Evolutionary conservation across 805 yeast species (phyloP).

Genomic region (Saccharomycopsis sp.): DNA sequence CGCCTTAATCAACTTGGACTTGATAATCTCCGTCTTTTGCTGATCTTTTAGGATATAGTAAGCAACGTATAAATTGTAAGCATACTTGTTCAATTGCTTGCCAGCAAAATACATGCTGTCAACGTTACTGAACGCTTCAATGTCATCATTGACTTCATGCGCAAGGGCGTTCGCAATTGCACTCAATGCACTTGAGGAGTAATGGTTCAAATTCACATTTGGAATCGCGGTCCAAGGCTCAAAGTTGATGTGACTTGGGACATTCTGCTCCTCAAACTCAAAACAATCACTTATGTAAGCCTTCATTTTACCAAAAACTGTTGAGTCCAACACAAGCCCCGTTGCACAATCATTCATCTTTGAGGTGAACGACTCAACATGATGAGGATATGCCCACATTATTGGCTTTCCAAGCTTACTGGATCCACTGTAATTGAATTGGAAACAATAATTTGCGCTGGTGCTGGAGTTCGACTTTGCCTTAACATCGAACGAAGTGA

Average conservation of each 20-base stretch:
- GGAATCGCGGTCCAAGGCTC: slow-evolving; percentile 47
- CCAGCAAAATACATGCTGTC: slow-evolving; percentile 92
- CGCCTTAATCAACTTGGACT: slow-evolving; percentile 57
- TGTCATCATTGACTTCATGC: slow-evolving; percentile 47
- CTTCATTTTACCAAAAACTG: slow-evolving; percentile 43
- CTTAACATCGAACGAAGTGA: slow-evolving; percentile 38
- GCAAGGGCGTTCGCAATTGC: slow-evolving; percentile 40
- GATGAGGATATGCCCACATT: slow-evolving; percentile 48
- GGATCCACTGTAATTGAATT: slow-evolving; percentile 40
- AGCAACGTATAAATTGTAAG: slow-evolving; percentile 70
- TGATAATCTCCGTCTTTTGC: slow-evolving; percentile 38
- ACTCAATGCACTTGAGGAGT: slow-evolving; percentile 31
- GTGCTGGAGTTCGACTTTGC: slow-evolving; percentile 44
- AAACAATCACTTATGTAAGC: slow-evolving; percentile 36
- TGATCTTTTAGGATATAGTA: slow-evolving; percentile 55
- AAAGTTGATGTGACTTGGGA: slow-evolving; percentile 34
- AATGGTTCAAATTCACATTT: slow-evolving; percentile 32
- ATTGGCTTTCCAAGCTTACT: slow-evolving; percentile 40
- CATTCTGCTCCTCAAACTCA: slow-evolving; percentile 36
- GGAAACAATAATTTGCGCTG: slow-evolving; percentile 39
- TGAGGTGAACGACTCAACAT: slow-evolving; percentile 31
- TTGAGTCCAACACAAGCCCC: slow-evolving; percentile 36
- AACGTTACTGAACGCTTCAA: slow-evolving; percentile 47
- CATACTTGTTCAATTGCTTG: slow-evolving; percentile 81
- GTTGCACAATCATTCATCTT: slow-evolving; percentile 29